These are phyloP conservation scores for Tinospora cordifolia DNA, from an alignment of 164 flowering plant genomes.

Conservation along the genomic window DNA sequence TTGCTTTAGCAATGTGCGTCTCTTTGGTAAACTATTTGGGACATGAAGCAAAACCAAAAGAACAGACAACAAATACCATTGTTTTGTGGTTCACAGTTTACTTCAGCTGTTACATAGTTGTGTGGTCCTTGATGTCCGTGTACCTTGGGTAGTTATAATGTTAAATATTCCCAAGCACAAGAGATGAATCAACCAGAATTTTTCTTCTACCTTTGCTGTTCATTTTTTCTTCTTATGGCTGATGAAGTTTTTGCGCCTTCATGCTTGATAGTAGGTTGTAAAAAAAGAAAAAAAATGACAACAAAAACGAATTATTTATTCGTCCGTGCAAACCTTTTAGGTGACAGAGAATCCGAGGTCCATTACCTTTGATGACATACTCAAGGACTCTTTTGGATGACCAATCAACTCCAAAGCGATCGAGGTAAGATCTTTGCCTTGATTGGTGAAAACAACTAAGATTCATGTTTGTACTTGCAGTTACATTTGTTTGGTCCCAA, in stretches of 20 bases:
- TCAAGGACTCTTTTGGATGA: neutral
- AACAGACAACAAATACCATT: neutral
- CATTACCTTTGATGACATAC: neutral
- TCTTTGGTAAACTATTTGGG: slow-evolving; percentile 19
- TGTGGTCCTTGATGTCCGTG: neutral
- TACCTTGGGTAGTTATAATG: neutral
- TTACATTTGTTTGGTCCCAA: neutral
- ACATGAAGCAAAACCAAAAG: slow-evolving; percentile 13
- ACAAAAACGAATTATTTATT: no score
- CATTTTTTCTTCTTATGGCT: neutral
- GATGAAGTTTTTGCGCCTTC: neutral
- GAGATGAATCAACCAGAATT: neutral
- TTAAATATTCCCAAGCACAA: neutral
- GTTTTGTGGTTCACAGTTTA: neutral
- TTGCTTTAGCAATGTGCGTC: slow-evolving; percentile 27
- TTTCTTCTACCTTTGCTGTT: neutral
- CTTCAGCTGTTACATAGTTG: neutral
- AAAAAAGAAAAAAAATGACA: neutral
- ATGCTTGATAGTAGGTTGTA: neutral
- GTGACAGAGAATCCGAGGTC: neutral
- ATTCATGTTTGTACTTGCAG: neutral
- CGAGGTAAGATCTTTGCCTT: neutral
- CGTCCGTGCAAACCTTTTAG: neutral
- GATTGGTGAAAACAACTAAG: neutral
- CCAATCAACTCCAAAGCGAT: neutral